Percentiles rank a stretch among this genome's conserved stretches.
Evolutionary conservation across 1,284 basidiomycete genomes (phyloP).

Genomic region (Leccinum laetum): DNA sequence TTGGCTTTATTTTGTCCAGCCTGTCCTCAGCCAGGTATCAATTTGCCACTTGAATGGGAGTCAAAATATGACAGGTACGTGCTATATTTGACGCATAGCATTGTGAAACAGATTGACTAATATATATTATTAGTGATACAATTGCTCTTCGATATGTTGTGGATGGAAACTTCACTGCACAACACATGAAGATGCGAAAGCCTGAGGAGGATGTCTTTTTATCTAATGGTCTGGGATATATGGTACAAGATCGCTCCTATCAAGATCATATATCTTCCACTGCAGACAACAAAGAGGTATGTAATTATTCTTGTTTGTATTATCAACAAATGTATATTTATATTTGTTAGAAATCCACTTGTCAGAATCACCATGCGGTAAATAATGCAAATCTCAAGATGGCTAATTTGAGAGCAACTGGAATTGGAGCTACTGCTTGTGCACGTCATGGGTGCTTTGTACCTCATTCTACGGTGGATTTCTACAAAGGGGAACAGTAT

Average conservation of each 20-base stretch:
- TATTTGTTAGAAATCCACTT: slow-evolving; percentile 1
- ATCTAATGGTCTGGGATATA: no score
- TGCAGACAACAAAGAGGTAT: no score
- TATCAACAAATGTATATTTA: no score
- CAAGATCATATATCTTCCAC: no score
- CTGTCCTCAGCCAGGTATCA: slow-evolving; percentile 15
- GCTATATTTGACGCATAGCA: neutral
- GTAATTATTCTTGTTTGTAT: neutral
- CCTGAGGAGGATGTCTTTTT: no score
- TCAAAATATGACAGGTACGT: neutral
- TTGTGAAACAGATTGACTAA: no score
- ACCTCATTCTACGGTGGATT: slow-evolving; percentile 5
- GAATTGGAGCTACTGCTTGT: slow-evolving; percentile 7
- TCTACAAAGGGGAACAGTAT: slow-evolving; percentile 20
- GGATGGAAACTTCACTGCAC: no score
- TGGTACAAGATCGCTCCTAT: no score
- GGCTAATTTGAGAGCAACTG: slow-evolving; percentile 8
- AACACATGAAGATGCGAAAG: no score
- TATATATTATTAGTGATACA: neutral
- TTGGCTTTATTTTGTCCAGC: slow-evolving; percentile 13
- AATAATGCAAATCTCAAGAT: slow-evolving; percentile 8
- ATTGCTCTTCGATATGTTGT: slow-evolving; percentile 4
- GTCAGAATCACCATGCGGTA: slow-evolving; percentile 16
- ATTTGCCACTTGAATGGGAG: slow-evolving; percentile 5
- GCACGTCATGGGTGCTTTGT: slow-evolving; percentile 13